These are phyloP conservation scores for Thalassiosira ordinaria DNA, from an alignment of 352 stramenopile species.

Conservation along the genomic window DNA sequence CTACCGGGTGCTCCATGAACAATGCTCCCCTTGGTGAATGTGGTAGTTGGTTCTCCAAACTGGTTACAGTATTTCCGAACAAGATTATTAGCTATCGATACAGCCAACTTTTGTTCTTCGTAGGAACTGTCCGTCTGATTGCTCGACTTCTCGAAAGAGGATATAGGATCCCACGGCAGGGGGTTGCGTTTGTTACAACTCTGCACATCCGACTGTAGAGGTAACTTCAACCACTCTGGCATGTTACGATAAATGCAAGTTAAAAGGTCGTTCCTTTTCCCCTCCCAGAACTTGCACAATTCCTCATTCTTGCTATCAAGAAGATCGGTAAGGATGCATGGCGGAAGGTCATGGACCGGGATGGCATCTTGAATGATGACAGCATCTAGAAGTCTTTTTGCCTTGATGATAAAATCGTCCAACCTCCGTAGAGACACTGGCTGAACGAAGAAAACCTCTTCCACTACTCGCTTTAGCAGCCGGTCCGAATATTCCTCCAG, in stretches of 20 bases:
- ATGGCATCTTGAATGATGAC: slow-evolving; percentile 18
- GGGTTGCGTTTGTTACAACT: slow-evolving; percentile 21
- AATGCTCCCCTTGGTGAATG: slow-evolving; percentile 32
- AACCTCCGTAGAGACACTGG: slow-evolving; percentile 32
- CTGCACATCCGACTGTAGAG: background rate
- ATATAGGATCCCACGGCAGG: slow-evolving; percentile 21
- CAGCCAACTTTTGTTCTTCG: slow-evolving; percentile 35
- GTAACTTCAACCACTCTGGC: background rate
- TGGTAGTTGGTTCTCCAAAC: slow-evolving; percentile 2
- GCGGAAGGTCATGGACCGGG: slow-evolving; percentile 26
- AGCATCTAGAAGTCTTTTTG: slow-evolving; percentile 17
- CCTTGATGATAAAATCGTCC: slow-evolving; percentile 34
- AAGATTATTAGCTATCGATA: slow-evolving; percentile 8
- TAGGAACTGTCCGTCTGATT: slow-evolving; percentile 35
- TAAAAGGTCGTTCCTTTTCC: slow-evolving; percentile 3
- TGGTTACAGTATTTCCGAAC: slow-evolving; percentile 40
- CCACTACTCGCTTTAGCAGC: slow-evolving; percentile 22
- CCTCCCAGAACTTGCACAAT: slow-evolving; percentile 14
- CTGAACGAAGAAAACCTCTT: slow-evolving; percentile 23
- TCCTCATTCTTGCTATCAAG: slow-evolving; percentile 1
- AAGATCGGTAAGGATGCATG: slow-evolving; percentile 23
- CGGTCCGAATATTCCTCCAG: background rate
- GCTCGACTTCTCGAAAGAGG: background rate
- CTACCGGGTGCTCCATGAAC: slow-evolving; percentile 38
- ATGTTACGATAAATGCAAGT: slow-evolving; percentile 15